Base-by-base conservation (phyloP, 2,329 filamentous ascomycete species). In the Albifimbria verrucaria region DNA sequence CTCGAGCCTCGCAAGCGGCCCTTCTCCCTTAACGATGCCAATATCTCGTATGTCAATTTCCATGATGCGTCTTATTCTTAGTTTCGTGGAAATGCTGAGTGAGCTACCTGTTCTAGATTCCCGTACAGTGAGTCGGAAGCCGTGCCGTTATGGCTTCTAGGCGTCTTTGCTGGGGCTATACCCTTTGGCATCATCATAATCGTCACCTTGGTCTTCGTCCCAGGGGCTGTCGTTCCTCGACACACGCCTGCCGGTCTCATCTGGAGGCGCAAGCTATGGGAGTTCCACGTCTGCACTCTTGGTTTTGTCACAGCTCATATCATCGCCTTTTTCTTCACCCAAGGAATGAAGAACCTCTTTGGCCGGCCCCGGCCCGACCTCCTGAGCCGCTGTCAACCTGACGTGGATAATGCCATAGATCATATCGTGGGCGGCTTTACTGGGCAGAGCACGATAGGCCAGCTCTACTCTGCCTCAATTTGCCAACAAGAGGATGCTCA, bases 181-280 rank as follows among this genome's bases (percentile, higher is more conserved):
- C 44, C 45, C 1, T 81, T 81, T 4, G 68, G 75, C 44, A 76
- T 89, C 47, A 80, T 81, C 18, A 24, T 28, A 17, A 26, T 22
- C 25, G 20, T 36, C 25, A 36, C 17, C 39, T 67, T 90, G 12
- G 53, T 79, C 48, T 70, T 89, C 53, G 80, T 90, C 0, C 88
- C 88, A 0, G 87, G 86, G 2, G 77, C 80, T 2, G 81, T 81
- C 7, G 25, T 32, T 4, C 25, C 46, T 21, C 25, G 7, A 20
- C 46, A 48, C 18, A 21, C 12, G 6, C 25, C 46, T 9, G 18
- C 11, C n/a, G 18, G 17, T 12, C 25, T 32, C 25, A 2, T 88
- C 36, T 88, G 87, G 82, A 79, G 79, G 61, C 78, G 87, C 56
- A 92, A 90, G 68, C 64, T 92, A 1, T 93, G 90, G 89, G 89